These are phyloP conservation scores for Magnaporthiopsis incrustans DNA, from an alignment of 2,329 filamentous ascomycete species.

Conservation along the genomic window DNA sequence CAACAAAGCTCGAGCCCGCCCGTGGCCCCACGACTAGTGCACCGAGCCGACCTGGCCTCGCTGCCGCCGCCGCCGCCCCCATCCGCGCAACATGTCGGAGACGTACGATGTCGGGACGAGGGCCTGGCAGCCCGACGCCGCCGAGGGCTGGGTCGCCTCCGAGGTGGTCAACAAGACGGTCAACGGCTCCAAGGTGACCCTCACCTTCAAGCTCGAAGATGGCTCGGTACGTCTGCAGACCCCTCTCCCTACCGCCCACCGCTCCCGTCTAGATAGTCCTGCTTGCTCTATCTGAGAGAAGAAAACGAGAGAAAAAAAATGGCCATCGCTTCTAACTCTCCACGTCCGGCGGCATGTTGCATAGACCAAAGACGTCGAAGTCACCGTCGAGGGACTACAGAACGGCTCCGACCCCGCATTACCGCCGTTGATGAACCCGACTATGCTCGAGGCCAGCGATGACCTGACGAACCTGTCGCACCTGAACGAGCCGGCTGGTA, in stretches of 20 bases:
- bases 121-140: constrained; percentile 95
- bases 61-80: constrained; percentile 10
- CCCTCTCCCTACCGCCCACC: not conserved
- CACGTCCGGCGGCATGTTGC: constrained; percentile 2
- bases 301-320: not conserved
- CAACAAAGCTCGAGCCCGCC: not conserved
- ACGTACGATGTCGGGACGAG: constrained; percentile 93
- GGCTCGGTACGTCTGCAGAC: constrained; percentile 61
- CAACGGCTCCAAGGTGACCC: constrained; percentile 76
- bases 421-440: constrained; percentile 93
- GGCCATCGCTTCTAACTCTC: not conserved
- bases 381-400: constrained; percentile 67
- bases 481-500: constrained; percentile 96
- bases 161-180: constrained; percentile 82
- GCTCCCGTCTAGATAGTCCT: not conserved
- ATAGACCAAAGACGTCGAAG: constrained; percentile 71
- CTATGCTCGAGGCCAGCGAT: constrained; percentile 97
- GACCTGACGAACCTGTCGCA: constrained; percentile 96
- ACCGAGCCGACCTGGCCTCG: not conserved
- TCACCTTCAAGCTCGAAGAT: constrained; percentile 85
- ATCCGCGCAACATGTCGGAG: constrained; percentile 64
- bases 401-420: constrained; percentile 69
- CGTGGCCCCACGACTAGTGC: not conserved
- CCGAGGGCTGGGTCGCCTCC: constrained; percentile 95
- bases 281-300: not conserved